Evolutionary conservation across 2,329 filamentous ascomycete species (phyloP), one percentile per base, ranked within the genome.

Genomic region (Penicillium olsonii): DNA sequence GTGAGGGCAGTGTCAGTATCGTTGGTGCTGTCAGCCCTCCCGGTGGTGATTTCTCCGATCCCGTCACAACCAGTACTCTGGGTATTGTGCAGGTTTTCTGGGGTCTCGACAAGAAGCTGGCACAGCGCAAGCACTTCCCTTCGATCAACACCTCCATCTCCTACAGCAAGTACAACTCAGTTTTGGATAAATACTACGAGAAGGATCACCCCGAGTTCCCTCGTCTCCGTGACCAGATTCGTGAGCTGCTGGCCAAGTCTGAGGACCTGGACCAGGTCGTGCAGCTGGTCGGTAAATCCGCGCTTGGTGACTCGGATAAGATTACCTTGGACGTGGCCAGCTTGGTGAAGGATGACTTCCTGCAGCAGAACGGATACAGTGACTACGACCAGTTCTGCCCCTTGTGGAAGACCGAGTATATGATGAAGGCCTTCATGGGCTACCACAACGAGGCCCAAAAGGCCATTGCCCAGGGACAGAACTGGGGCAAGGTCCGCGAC

Each of bases 361-460:
- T 99, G 69, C 94, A 99, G 76, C 94, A 99, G 74, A 99, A 99
- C 77, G 94, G 94, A 56, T 99, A 99, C 84, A 94, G 88, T 61
- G 90, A 97, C 75, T 97, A 99, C 71, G 94, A 99, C 70, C 92
- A 97, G 77, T 99, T 95, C 84, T 99, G 94, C 70, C 94, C 94
- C 42, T 83, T 99, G 67, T 99, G 94, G 94, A 99, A 99, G 87
- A 99, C 94, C 0, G 88, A 95, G 73, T 99, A 94, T 87, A 97
- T 99, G 94, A 99, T 99, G 94, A 96, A 95, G 83, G 87, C 90
- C 57, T 97, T 99, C 85, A 89, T 99, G 80, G 89, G 87, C 50
- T 99, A 92, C 83, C 90, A 96, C 71, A 95, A 99, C 66, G 94
- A 99, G 79, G 87, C 90, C 19, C 92, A 97, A 73, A 97, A 96